Evolutionary conservation across 768 basidiomycete genomes (phyloP).

Genomic region (Gloeopeniophorella convolvens): DNA sequence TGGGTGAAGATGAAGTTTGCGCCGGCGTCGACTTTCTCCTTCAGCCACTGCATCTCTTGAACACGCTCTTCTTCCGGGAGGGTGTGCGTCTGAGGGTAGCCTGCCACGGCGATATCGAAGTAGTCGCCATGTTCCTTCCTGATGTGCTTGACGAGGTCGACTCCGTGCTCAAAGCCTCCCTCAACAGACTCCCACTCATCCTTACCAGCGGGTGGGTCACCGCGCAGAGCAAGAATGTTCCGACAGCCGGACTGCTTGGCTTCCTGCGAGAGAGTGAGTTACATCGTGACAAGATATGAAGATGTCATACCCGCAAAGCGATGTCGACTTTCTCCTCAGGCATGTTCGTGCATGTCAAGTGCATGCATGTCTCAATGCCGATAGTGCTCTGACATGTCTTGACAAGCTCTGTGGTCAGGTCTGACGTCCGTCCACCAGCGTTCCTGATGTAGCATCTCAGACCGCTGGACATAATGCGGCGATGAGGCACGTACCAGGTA

Average conservation of each 20-base stretch:
- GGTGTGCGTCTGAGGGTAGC: slow-evolving; percentile 79
- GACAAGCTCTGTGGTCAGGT: slow-evolving; percentile 88
- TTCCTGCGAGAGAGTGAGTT: slow-evolving; percentile 45
- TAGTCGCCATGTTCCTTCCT: slow-evolving; percentile 78
- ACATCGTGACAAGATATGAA: slow-evolving; percentile 2
- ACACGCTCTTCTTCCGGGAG: slow-evolving; percentile 68
- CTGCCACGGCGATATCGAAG: slow-evolving; percentile 92
- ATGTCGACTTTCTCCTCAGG: slow-evolving; percentile 92
- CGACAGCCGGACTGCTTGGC: slow-evolving; percentile 85
- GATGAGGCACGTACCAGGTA: slow-evolving; percentile 58
- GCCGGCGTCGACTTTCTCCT: slow-evolving; percentile 88
- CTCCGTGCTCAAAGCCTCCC: slow-evolving; percentile 83
- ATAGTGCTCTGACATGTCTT: slow-evolving; percentile 90
- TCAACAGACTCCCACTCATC: slow-evolving; percentile 91
- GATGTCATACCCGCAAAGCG: slow-evolving; percentile 61
- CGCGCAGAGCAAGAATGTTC: slow-evolving; percentile 89
- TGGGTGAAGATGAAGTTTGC: slow-evolving; percentile 95
- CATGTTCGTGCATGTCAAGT: slow-evolving; percentile 98
- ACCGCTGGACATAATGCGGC: not conserved
- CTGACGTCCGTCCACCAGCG: slow-evolving; percentile 92
- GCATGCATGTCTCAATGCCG: slow-evolving; percentile 97
- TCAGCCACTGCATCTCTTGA: slow-evolving; percentile 78
- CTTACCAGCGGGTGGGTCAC: slow-evolving; percentile 85
- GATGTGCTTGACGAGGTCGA: slow-evolving; percentile 90
- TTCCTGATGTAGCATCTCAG: slow-evolving; percentile 53